Evolutionary conservation across 2,329 filamentous ascomycete species (phyloP), one percentile per base, ranked within the genome.

Genomic region (Alternaria sp.): DNA sequence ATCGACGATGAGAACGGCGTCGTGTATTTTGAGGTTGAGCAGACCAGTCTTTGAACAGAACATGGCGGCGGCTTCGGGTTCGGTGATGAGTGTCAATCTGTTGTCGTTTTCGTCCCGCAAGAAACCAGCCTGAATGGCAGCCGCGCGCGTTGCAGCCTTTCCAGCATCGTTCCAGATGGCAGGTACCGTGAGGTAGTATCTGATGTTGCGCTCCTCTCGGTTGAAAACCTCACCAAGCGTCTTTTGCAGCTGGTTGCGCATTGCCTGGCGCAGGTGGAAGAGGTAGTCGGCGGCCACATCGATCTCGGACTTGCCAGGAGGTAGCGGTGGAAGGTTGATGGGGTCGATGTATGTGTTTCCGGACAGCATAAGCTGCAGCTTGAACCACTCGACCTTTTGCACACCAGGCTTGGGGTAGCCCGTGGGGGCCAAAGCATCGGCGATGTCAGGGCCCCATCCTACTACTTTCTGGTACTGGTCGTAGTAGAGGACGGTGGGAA

Each of bases 361-460:
- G 62, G 93, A 97, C 65, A 97, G 87, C 95, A 98, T 98, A 59
- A 99, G 89, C 83, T 99, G 95, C 70, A 99, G 87, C 85, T 98
- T 98, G 87, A 99, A 98, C 95, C 95, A 99, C 83, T 98, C 95
- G 25, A 98, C 94, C 84, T 98, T 98, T 81, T 98, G 95, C 70
- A 99, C 94, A 67, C 94, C 94, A 34, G 92, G 92, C 84, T 98
- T 98, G 70, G 95, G 95, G 80, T 98, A 98, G 65, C 95, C 95
- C 41, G 95, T 98, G 30, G 95, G 95, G 54, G 95, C 94, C 67
- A 98, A 87, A 66, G 95, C 95, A 81, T 98, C 94, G 63, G 95
- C 93, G 73, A 98, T 98, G 84, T 99, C 95, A 59, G 94, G 94
- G 64, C 95, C 95, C 95, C 95, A 99, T 72, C 95, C 95, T n/a